Evolutionary conservation across 1,139 yeast genomes (phyloP), one percentile per base, ranked within the genome.

Genomic region (Pichia sp.): DNA sequence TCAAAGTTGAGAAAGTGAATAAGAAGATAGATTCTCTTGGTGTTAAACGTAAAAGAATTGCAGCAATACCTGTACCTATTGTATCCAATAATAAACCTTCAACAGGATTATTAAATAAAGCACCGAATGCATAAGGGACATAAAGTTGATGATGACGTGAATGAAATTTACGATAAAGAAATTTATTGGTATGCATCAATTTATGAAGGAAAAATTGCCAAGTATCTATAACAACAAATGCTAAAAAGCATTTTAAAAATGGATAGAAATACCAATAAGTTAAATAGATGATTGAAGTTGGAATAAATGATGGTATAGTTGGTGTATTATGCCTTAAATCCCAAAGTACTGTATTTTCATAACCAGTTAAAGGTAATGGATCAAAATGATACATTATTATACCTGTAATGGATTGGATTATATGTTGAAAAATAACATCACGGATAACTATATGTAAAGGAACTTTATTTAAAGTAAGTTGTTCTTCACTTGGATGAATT

Each of bases 121-220:
- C 98, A 37, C 98, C 98, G 62, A 74, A 89, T 1, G 98, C 96
- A 62, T 86, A 91, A 10, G 98, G 98, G 24, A 91, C 96, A 56
- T 91, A 89, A 39, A 91, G 70, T 40, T 93, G 69, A 63, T 91
- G 98, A 63, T 91, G 98, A 52, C 95, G 81, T 4, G 97, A 85
- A 62, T 91, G 98, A 68, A 86, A 84, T 45, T 78, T 69, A 48
- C 74, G 73, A 71, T 91, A 91, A 40, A 89, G 66, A 45, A 70
- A 66, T 58, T 79, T 79, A 70, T 84, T 85, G 58, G 72, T 59
- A 60, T 91, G 98, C 97, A 91, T 89, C 50, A 72, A 60, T 49
- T 95, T 74, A 61, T 91, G 98, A 49, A 88, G 69, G 71, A 79
- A 77, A 63, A 84, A 88, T 64, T 91, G 98, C 98, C 98, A 91